Evolutionary conservation across 2,329 filamentous ascomycete species (phyloP), one percentile per base, ranked within the genome.

Genomic region (Fusarium scirpi): DNA sequence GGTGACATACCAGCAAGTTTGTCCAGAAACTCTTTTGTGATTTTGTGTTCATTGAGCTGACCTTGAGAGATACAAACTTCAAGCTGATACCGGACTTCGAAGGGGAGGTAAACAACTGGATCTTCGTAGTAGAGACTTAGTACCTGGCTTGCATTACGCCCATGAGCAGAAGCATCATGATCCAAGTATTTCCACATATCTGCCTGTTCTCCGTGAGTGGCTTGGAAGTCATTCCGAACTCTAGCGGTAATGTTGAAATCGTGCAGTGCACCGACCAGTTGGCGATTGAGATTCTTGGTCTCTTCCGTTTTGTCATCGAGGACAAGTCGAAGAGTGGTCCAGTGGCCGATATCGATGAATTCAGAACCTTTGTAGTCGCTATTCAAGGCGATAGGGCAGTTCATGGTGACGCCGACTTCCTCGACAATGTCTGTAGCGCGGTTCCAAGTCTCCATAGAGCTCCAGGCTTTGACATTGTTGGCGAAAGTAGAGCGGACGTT

Each of bases 1-100:
- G 78, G 65, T 49, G 80, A 74, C 22, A 80, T 62, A 5, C 80
- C 76, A 2, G 85, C 82, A 20, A 98, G 84, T 44, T 81, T 85
- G 29, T 84, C 77, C 4, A 97, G 80, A 70, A 98, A 98, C 5
- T 88, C 85, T 3, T 80, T 77, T 2, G 83, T 86, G 46, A 98
- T 86, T 48, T 87, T 92, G 76, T 93, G 88, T 78, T 98, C 95
- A 56, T 91, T 91, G 15, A 99, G 81, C 25, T 89, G 84, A 1
- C 90, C 90, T 29, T 91, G 88, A 0, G 94, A 97, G n/a, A 98
- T 85, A 77, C 95, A 98, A 0, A 94, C 94, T 78, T 99, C 95
- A 0, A 99, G 86, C 77, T 97, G 94, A 76, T 98, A 99, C 18
- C 93, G 88, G 2, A 97, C 88, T 1, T 89, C 82, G 66, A 94